Base-by-base conservation (phyloP, 257 asterid genomes). In the Lycium barbarum region DNA sequence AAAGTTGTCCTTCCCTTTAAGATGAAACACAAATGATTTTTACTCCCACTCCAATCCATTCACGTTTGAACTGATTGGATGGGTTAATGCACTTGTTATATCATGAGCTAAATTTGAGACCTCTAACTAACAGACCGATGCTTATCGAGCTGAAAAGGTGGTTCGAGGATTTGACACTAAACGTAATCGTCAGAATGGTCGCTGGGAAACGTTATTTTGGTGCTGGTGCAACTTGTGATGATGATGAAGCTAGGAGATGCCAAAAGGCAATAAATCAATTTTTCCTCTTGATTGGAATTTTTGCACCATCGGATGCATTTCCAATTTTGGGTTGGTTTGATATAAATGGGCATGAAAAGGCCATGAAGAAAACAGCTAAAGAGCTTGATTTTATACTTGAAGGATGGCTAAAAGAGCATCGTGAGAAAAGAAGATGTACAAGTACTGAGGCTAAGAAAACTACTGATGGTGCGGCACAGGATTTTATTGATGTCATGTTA, bases 121-220 rank as follows among this genome's bases (percentile, higher is more conserved):
- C 20, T 74, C 18, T 6, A 11, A 51, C 33, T 59, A 7, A 1
- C 47, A 76, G 82, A 9, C 47, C 47, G 8, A 51, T 76, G 12
- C 82, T 81, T 5, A 59, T 87, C 3, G 86, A 87, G 4, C 83
- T 87, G 57, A 81, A 81, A 26, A 59, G 40, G 61, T 87, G 87
- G 87, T 82, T 87, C 26, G 87, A 57, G 38, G 76, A 65, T 22
- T 49, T 87, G 18, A 84, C 87, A 14, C 51, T 73, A 0, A 87
- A 87, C 7, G 36, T 67, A 0, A 55, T 83, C 5, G 81, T 81
- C 2, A 84, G 85, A 40, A 87, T 84, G 84, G 63, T 87, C 6
- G 87, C 43, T 2, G 89, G 89, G 0, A 87, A 87, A 54, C 59
- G 87, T 63, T 86, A 83, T 26, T 86, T 86, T 38, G 84, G 85